phyloP scores from a whole-genome alignment of 257 asterid species.

The Lantana camara region DNA sequence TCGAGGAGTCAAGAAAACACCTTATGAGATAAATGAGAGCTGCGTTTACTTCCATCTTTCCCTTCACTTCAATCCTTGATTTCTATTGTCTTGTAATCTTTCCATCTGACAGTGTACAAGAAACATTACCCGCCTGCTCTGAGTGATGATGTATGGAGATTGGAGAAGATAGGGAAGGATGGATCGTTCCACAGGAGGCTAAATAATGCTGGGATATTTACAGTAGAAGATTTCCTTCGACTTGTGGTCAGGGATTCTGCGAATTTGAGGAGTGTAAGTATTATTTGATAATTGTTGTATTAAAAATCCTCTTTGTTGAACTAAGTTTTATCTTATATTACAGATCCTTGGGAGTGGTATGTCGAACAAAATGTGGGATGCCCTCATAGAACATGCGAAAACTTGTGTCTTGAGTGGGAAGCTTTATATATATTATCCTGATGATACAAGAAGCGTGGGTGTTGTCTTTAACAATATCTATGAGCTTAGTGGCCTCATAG shows the following conservation, averaged over 20 bases:
- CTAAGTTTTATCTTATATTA: slow-evolving; percentile 32
- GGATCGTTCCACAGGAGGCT: slow-evolving; percentile 98
- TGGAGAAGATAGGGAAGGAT: slow-evolving; percentile 97
- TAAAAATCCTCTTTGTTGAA: slow-evolving; percentile 13
- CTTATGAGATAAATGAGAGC: no score
- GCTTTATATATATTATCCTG: slow-evolving; percentile 83
- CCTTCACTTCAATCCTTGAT: no score
- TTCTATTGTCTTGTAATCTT: background rate
- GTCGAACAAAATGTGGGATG: slow-evolving; percentile 99
- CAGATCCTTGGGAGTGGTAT: slow-evolving; percentile 98
- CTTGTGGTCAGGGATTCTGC: slow-evolving; percentile 85
- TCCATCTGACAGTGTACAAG: slow-evolving; percentile 70
- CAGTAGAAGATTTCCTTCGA: slow-evolving; percentile 85
- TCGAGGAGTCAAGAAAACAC: no score
- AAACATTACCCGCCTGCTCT: slow-evolving; percentile 96
- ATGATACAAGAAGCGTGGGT: slow-evolving; percentile 75
- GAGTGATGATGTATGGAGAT: slow-evolving; percentile 95
- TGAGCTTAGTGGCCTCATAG: slow-evolving; percentile 90
- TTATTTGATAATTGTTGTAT: slow-evolving; percentile 21
- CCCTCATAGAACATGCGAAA: slow-evolving; percentile 91
- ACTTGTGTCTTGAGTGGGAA: slow-evolving; percentile 92
- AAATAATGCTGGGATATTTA: slow-evolving; percentile 62
- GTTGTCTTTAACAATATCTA: slow-evolving; percentile 87
- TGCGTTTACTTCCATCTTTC: no score
- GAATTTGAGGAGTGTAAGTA: slow-evolving; percentile 78